phyloP scores from a whole-genome alignment of 306 rosid species.

The Prunus salicina region DNA sequence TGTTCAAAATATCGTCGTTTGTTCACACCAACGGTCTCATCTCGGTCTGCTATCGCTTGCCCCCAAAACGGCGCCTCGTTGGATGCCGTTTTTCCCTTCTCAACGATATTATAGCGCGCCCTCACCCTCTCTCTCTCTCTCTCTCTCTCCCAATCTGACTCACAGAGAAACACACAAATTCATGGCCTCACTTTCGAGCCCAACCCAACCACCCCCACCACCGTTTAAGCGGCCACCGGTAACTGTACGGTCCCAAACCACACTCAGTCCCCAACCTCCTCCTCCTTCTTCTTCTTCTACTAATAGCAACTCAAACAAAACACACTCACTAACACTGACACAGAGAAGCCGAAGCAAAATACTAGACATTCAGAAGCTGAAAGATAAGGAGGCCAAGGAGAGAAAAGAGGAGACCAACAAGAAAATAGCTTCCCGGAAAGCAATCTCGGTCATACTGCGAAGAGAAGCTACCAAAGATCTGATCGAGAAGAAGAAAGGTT shows the following conservation, averaged over 20 bases:
- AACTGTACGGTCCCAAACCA: not conserved
- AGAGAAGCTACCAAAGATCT: conserved; percentile 85
- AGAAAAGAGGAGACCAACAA: conserved; percentile 65
- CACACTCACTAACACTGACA: conserved; percentile 6
- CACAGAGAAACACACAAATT: not conserved
- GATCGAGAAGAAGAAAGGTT: conserved; percentile 79
- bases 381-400: conserved; percentile 50
- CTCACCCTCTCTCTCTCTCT: not conserved
- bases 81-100: not conserved
- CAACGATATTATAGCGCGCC: not conserved
- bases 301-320: conserved; percentile 3
- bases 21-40: too few species aligned
- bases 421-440: conserved; percentile 82
- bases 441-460: conserved; percentile 71
- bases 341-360: conserved; percentile 32
- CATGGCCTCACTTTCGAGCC: conserved; percentile 48
- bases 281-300: conserved; percentile 12
- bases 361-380: conserved; percentile 43
- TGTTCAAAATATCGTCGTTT: too few species aligned
- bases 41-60: too few species aligned
- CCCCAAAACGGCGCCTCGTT: not conserved
- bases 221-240: conserved; percentile 12
- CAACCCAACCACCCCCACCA: conserved; percentile 28
- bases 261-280: conserved; percentile 12
- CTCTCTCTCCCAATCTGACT: not conserved